Evolutionary conservation across 78 protist genomes (phyloP).

Genomic region (Emiliania huxleyi): DNA sequence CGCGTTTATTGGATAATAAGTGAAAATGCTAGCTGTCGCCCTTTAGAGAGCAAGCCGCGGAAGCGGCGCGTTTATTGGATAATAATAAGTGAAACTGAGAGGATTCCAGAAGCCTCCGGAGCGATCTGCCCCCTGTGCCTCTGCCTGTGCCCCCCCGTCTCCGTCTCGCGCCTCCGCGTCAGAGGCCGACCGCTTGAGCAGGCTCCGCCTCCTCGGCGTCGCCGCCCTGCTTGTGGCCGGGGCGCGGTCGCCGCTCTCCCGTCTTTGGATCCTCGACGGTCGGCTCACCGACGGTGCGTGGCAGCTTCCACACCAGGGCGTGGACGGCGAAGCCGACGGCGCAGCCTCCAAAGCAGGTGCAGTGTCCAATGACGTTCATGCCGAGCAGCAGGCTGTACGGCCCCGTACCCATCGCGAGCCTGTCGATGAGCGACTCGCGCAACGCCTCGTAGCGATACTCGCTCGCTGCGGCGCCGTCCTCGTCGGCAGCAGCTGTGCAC

Average conservation of each 20-base stretch:
- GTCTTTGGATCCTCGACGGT: neutral
- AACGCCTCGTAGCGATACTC: neutral
- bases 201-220: too few relatives aligned
- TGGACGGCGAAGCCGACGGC: neutral
- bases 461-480: neutral
- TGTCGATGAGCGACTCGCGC: neutral
- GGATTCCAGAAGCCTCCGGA: too few relatives aligned
- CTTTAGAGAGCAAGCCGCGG: too few relatives aligned
- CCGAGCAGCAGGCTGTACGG: neutral
- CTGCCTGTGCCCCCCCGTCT: too few relatives aligned
- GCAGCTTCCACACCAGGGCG: neutral
- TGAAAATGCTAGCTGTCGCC: too few relatives aligned
- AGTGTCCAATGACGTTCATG: neutral
- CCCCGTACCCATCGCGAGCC: neutral
- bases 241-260: neutral
- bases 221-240: neutral
- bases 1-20: too few relatives aligned
- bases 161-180: too few relatives aligned
- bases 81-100: too few relatives aligned
- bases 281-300: neutral
- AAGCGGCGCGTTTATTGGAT: too few relatives aligned
- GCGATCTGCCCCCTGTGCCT: too few relatives aligned
- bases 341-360: neutral
- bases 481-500: too few relatives aligned
- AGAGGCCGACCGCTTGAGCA: too few relatives aligned